Conservation (phyloP, 148 eudicot genomes). For the Rhododendron griersonianum region DNA sequence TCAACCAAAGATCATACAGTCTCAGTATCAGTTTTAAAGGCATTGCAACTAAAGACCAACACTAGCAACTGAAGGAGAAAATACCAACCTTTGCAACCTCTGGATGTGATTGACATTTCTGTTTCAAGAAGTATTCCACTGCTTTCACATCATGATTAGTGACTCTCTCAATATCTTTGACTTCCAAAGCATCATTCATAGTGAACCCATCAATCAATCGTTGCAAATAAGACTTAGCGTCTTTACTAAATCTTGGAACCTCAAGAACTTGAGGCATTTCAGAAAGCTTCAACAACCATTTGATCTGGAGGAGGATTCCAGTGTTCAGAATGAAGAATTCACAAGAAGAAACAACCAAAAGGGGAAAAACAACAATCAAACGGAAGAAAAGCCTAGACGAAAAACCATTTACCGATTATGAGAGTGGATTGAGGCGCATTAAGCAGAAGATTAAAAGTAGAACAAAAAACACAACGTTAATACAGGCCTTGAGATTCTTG, state of each 20-base stretch:
- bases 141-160: constrained; percentile 98
- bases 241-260: constrained; percentile 71
- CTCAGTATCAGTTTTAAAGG: neutral
- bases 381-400: neutral
- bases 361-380: neutral
- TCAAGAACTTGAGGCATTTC: constrained; percentile 66
- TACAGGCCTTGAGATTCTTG: neutral
- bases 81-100: constrained; percentile 69
- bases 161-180: constrained; percentile 77
- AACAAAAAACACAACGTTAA: neutral
- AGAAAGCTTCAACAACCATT: constrained; percentile 83
- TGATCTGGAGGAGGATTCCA: constrained; percentile 45
- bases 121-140: constrained; percentile 86
- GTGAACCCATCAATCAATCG: constrained; percentile 62
- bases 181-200: constrained; percentile 67
- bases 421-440: neutral
- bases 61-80: neutral
- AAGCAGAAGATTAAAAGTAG: neutral
- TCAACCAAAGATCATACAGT: neutral
- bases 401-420: neutral
- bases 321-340: neutral
- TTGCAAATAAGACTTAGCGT: constrained; percentile 52
- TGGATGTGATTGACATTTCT: constrained; percentile 67
- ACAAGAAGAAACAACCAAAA: neutral
- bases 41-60: neutral